Evolutionary conservation across 345 rosid species (phyloP).

Genomic region (Fremontodendron californicum): DNA sequence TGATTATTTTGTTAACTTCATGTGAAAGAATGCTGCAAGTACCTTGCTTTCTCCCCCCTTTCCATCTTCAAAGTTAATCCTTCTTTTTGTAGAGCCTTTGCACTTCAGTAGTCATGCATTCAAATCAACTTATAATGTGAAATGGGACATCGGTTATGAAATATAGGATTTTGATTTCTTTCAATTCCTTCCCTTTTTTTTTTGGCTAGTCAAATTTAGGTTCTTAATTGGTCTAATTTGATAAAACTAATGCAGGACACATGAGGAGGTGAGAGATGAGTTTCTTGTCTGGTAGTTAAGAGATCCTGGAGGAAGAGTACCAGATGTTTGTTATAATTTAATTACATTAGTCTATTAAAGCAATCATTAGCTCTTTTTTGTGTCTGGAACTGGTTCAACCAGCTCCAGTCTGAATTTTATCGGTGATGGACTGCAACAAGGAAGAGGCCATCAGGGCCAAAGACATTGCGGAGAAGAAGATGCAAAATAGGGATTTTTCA

Average conservation of each 20-base stretch:
- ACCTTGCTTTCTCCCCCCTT: not conserved
- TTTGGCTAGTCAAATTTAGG: not conserved
- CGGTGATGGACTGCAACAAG: constrained; percentile 71
- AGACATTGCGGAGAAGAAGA: constrained; percentile 54
- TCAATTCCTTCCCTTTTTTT: no score
- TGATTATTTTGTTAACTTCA: not conserved
- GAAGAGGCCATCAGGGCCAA: constrained; percentile 90
- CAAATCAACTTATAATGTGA: not conserved
- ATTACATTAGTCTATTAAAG: not conserved
- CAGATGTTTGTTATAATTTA: not conserved
- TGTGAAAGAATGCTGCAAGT: not conserved
- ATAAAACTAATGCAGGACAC: constrained; percentile 4
- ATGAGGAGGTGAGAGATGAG: not conserved
- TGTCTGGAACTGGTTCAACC: not conserved
- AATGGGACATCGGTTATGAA: not conserved
- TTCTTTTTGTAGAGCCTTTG: not conserved
- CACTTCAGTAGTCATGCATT: not conserved
- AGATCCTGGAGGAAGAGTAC: not conserved
- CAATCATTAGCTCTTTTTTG: not conserved
- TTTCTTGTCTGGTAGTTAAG: not conserved
- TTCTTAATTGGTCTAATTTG: constrained; percentile 4
- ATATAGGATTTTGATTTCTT: not conserved
- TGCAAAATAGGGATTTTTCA: constrained; percentile 55
- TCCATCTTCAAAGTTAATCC: not conserved
- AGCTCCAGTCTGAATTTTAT: not conserved